Evolutionary conservation across 768 basidiomycete genomes (phyloP).

Genomic region (Suillus spraguei): DNA sequence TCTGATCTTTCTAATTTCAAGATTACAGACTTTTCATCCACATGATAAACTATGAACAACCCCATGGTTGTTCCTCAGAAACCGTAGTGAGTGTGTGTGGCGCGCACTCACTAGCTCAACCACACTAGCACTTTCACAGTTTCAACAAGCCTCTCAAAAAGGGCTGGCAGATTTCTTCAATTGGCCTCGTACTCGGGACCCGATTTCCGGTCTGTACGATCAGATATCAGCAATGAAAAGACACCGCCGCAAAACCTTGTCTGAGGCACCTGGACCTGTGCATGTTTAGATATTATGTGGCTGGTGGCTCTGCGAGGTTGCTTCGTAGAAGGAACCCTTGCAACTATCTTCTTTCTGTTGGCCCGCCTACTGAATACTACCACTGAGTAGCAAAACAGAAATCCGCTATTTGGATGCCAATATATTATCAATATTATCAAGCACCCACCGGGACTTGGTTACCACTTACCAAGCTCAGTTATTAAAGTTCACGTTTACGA

Average conservation of each 20-base stretch:
- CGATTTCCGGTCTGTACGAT: not conserved
- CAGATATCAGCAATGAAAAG: not conserved
- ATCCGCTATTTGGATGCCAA: not conserved
- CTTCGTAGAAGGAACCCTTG: not conserved
- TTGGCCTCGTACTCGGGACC: no score
- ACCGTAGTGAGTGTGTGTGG: not conserved
- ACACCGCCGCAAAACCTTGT: not conserved
- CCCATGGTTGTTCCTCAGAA: not conserved
- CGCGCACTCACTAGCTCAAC: no score
- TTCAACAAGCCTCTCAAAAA: no score
- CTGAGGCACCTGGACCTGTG: not conserved
- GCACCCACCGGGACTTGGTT: not conserved
- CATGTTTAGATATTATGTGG: not conserved
- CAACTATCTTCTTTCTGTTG: not conserved
- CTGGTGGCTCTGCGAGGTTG: not conserved
- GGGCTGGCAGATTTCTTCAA: no score
- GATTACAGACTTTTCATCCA: not conserved
- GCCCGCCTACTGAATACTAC: conserved; percentile 12
- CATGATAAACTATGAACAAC: not conserved
- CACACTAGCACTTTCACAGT: no score
- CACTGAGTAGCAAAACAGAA: not conserved
- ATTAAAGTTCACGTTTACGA: not conserved
- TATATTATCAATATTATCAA: no score
- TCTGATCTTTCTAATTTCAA: not conserved
- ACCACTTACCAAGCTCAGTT: not conserved